Evolutionary conservation across 805 yeast species (phyloP).

Genomic region (Saccharomycopsis vini): DNA sequence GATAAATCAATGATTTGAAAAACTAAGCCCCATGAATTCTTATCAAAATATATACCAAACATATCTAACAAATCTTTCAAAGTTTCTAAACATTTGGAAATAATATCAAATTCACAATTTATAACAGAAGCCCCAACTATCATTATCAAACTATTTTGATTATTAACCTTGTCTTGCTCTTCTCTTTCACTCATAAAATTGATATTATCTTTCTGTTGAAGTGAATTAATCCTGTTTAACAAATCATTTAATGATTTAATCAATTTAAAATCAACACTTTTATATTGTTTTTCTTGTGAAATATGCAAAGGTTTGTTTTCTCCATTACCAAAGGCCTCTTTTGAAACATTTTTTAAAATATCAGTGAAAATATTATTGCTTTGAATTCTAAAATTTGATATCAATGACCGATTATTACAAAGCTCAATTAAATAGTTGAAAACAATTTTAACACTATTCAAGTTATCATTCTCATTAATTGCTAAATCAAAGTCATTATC

Average conservation of each 20-base stretch:
- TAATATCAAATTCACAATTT: constrained; percentile 60
- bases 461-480: constrained; percentile 10
- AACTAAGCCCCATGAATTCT: constrained; percentile 65
- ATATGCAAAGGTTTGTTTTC: background rate
- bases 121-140: constrained; percentile 26
- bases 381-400: constrained; percentile 37
- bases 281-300: background rate
- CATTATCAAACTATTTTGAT: constrained; percentile 1
- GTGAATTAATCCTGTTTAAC: constrained; percentile 1
- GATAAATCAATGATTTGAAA: constrained; percentile 53
- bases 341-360: constrained; percentile 28
- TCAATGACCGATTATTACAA: constrained; percentile 35
- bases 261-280: constrained; percentile 11
- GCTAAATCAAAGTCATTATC: constrained; percentile 4
- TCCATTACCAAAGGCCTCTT: constrained; percentile 6
- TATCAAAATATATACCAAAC: constrained; percentile 51
- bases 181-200: background rate
- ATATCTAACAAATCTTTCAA: constrained; percentile 69
- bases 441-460: constrained; percentile 38
- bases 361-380: constrained; percentile 45
- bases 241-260: constrained; percentile 4
- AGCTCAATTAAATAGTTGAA: constrained; percentile 38
- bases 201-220: constrained; percentile 4
- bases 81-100: constrained; percentile 51
- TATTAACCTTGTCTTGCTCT: background rate